Base-by-base conservation (phyloP, 306 rosid species). In the Ormosia emarginata region DNA sequence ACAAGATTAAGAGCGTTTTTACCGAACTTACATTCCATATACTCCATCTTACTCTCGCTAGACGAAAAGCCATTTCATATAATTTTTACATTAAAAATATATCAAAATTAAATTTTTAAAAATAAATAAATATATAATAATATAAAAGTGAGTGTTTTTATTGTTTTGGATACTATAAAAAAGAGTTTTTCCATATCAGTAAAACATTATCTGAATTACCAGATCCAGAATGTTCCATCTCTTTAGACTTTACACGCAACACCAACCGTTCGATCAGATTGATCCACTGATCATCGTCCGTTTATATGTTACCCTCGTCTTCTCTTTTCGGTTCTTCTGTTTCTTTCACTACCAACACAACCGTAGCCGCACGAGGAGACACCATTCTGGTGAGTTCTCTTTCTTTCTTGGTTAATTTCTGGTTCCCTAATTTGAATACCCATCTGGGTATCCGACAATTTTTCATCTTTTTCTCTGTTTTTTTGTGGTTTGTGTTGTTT, bases 231-330 rank as follows among this genome's bases (percentile, higher is more conserved):
- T 3, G 49, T 75, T 78, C 76, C 0, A 79, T 15, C 11, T 18
- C 70, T 6, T 12, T 2, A 33, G 37, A 13, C 56, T n/a, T 7
- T 5, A 79, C 4, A 44, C 2, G 49, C 58, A 67, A 52, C 46
- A 12, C n/a, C 47, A 53, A 59, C 93, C 93, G 89, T 86, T 12
- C 15, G 91, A 90, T 87, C 44, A 2, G 6, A 24, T 6, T 68
- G 34, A 75, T 44, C 14, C 40, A 12, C 6, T 3, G 67, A 69
- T 15, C 41, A 56, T 70, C 73, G 18, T 67, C 29, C 33, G 57
- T 81, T 53, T 81, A 76, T 67, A 75, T 66, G 44, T 11, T 3
- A 44, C 66, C 59, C 8, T 6, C 0, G 2, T 8, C 9, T 5
- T 0, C 6, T 5, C 0, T 0, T 33, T 74, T 67, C 57, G 14